Conservation (phyloP, 2,329 filamentous ascomycete genomes). For the Penicillium janthinellum region DNA sequence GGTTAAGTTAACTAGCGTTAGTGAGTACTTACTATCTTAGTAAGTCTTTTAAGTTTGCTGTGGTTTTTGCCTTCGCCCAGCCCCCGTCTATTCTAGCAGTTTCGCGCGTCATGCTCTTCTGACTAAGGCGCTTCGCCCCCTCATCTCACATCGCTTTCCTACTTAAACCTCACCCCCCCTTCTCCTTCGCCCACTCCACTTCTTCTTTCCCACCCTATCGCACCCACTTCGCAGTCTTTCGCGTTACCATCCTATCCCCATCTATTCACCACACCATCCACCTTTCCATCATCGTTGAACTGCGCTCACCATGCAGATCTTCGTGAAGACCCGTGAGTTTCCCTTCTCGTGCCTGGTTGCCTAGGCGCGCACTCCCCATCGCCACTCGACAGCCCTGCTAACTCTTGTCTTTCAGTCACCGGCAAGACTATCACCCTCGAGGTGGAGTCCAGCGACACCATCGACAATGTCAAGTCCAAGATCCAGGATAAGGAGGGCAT, state of each 20-base stretch:
- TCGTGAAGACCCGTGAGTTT: constrained; percentile 89
- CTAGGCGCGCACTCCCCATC: constrained; percentile 9
- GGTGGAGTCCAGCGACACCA: constrained; percentile 52
- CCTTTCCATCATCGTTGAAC: constrained; percentile 12
- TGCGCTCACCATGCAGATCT: constrained; percentile 81
- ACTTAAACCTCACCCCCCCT: constrained; percentile 28
- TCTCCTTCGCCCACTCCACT: constrained; percentile 23
- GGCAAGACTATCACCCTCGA: constrained; percentile 48
- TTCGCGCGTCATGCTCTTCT: constrained; percentile 27
- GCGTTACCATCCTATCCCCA: background rate
- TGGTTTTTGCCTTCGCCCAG: constrained; percentile 24
- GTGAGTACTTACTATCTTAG: background rate
- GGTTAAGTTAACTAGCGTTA: too few species aligned
- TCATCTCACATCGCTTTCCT: constrained; percentile 13
- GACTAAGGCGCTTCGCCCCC: constrained; percentile 24
- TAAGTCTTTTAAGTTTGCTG: background rate
- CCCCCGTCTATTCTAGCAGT: constrained; percentile 19
- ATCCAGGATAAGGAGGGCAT: constrained; percentile 64
- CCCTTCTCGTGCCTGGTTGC: constrained; percentile 25
- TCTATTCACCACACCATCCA: constrained; percentile 15
- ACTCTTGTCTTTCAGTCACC: constrained; percentile 51
- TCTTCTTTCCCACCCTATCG: constrained; percentile 17
- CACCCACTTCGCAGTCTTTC: constrained; percentile 14
- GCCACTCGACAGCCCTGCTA: constrained; percentile 10
- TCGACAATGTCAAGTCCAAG: constrained; percentile 61